Evolutionary conservation across 2,329 filamentous ascomycete species (phyloP), one percentile per base, ranked within the genome.

Genomic region (Colletotrichum musae): DNA sequence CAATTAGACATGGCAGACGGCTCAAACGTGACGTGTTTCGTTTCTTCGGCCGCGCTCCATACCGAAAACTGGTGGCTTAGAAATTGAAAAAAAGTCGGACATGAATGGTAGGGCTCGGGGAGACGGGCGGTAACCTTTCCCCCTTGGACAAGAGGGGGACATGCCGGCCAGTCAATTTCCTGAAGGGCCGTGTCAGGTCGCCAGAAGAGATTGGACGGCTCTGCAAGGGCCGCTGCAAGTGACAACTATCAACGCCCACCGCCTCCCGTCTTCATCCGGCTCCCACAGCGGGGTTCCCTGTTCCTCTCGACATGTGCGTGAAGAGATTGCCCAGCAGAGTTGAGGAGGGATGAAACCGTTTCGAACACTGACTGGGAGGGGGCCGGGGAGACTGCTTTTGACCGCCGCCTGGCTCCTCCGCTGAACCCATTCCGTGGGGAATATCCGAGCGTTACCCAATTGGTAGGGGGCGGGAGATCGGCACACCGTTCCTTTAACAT

Each of bases 1-100:
- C 66, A 66, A 66, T 66, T 15, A 32, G 26, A 52, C 16, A 6
- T 51, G 50, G 16, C 24, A n/a, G 12, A 15, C 24, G 18, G 36
- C 62, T 57, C 66, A 66, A 69, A 69, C 66, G 18, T 60, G 66
- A 7, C 66, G 32, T 69, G 66, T 69, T 69, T 69, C 66, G 62
- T 69, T 69, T 69, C 51, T 57, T 69, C 66, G 66, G 66, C 50
- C 54, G 48, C 62, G 60, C 63, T 18, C 18, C 45, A 45, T 60
- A 69, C 66, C 66, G 66, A 66, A 21, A 26, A 15, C n/a, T 16
- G 28, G 13, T 21, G 59, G 66, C 66, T 66, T 66, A 66, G 41
- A 66, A 66, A 66, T 69, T 13, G 18, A 7, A 3, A 24, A 9
- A n/a, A 36, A 43, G 24, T 4, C 16, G 48, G 48, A 39, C 64